Base-by-base conservation (phyloP, 176 grass and related monocot species). In the Pontederia paniculata region DNA sequence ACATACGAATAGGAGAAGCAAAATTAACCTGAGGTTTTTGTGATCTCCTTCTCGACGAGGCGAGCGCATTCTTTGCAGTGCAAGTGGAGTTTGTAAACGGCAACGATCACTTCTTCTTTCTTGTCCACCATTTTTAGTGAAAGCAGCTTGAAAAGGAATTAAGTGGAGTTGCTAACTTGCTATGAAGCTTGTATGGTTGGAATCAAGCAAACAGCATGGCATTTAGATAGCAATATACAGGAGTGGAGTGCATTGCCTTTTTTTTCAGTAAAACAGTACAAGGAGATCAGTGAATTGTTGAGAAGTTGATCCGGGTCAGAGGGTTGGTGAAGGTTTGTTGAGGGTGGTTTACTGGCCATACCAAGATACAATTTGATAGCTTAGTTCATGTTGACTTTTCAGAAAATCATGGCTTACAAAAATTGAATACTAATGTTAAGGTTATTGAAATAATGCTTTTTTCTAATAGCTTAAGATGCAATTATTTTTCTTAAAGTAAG, bases 31-130 rank as follows among this genome's bases (percentile, higher is more conserved):
- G 66, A 28, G 59, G 73, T 64, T 52, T 47, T 55, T 14, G 52
- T 63, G 82, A 96, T 85, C 43, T 86, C 42, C 12, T 48, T 61
- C 70, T 89, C 63, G 42, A 89, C 70, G 41, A 60, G 47, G 48
- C 57, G 71, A 5, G 67, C 77, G 45, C 90, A 96, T 67, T 84
- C 74, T 2, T 54, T 57, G 77, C 91, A 84, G 64, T 97, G 91
- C 72, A 97, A 44, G 47, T 79, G 66, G 55, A 90, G 67, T 77
- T 81, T 90, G 73, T 88, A 90, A 9, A 63, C 60, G 37, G 69
- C 86, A 21, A 83, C 86, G 42, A 70, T 76, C 2, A 52, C 42
- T 55, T 83, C 81, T 62, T 80, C 78, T 65, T 70, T 70, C 63
- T 69, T 63, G 19, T 72, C 69, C 7, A 23, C 69, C 23, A 80